Conservation (phyloP, 129 eudicot species). For the Heracleum sosnowskyi region DNA sequence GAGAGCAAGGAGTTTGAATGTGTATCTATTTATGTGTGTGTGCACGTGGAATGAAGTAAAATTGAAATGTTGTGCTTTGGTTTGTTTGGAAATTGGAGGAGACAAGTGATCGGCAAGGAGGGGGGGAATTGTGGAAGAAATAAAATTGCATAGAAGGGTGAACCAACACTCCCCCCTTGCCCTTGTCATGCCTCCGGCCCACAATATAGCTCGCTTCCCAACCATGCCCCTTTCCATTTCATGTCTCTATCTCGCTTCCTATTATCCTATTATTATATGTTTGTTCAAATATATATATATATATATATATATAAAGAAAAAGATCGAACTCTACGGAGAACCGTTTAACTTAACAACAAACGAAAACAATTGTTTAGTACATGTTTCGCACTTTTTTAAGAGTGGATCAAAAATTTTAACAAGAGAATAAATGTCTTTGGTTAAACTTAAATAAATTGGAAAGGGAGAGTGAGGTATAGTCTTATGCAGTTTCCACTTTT, state of each 20-base stretch:
- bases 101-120: constrained; percentile 49
- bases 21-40: constrained; percentile 11
- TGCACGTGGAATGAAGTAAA: constrained; percentile 38
- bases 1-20: constrained; percentile 9
- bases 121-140: constrained; percentile 16
- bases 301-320: not conserved
- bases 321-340: not conserved
- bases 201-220: constrained; percentile 24
- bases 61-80: constrained; percentile 32
- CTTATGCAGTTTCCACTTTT: constrained; percentile 26
- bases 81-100: constrained; percentile 50
- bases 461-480: constrained; percentile 1
- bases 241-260: constrained; percentile 18
- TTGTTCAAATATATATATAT: not conserved
- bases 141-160: constrained; percentile 48
- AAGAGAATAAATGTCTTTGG: not conserved
- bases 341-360: not conserved
- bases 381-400: too few relatives aligned
- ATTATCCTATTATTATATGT: not conserved
- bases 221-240: constrained; percentile 16
- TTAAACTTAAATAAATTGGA: not conserved
- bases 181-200: constrained; percentile 15
- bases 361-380: too few relatives aligned
- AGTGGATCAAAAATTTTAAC: not conserved
- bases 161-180: constrained; percentile 24